phyloP scores from a whole-genome alignment of 768 basidiomycete genomes.

The Chiua virens region DNA sequence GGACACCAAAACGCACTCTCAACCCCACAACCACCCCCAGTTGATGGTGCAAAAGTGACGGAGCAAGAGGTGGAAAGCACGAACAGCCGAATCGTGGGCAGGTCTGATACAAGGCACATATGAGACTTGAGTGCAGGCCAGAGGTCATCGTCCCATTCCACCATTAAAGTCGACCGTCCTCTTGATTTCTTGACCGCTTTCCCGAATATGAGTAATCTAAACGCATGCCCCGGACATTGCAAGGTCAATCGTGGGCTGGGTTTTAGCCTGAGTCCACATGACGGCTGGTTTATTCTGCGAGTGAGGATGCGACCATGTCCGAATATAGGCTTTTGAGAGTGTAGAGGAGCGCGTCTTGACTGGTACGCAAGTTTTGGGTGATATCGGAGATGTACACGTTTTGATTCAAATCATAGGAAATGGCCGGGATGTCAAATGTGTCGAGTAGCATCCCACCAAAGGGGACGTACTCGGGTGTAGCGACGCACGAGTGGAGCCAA shows the following conservation, averaged over 20 bases:
- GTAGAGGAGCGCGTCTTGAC: slow-evolving; percentile 85
- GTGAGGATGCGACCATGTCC: slow-evolving; percentile 93
- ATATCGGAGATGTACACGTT: neutral
- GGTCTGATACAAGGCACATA: too few relatives aligned
- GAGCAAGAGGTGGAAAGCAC: slow-evolving; percentile 87
- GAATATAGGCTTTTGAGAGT: slow-evolving; percentile 94
- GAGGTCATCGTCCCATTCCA: too few relatives aligned
- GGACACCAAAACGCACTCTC: slow-evolving; percentile 75
- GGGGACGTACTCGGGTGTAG: too few relatives aligned
- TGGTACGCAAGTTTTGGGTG: slow-evolving; percentile 41
- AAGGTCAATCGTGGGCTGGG: slow-evolving; percentile 90
- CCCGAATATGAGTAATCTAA: slow-evolving; percentile 99
- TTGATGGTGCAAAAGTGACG: slow-evolving; percentile 71
- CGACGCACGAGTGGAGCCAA: too few relatives aligned
- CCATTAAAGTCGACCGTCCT: too few relatives aligned
- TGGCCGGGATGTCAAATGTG: slow-evolving; percentile 98
- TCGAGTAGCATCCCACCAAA: slow-evolving; percentile 98
- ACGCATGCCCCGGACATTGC: slow-evolving; percentile 92
- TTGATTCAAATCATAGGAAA: slow-evolving; percentile 61
- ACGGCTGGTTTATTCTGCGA: slow-evolving; percentile 91
- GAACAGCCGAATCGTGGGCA: too few relatives aligned
- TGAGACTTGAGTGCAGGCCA: too few relatives aligned
- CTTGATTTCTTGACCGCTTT: too few relatives aligned
- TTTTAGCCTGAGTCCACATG: slow-evolving; percentile 93
- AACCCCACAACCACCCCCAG: slow-evolving; percentile 71